Base-by-base conservation (phyloP, 208 protist species). In the Acanthamoeba culbertsoni region DNA sequence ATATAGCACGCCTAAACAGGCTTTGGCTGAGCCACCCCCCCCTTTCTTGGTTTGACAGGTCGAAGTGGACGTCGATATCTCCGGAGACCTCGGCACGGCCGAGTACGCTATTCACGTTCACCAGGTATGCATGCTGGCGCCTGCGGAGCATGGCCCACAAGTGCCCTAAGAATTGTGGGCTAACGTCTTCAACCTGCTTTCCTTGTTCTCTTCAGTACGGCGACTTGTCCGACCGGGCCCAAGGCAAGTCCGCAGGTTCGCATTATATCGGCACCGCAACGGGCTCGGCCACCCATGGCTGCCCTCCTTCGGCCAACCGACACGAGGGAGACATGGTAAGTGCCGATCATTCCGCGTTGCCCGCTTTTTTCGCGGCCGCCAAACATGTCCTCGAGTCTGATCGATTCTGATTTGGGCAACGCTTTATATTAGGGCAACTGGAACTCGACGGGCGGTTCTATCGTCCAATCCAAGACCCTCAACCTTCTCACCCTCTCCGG, bases 301-400 rank as follows among this genome's bases (percentile, higher is more conserved):
- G 71, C n/a, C 71, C 71, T 16, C 14, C 71, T 26, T n/a, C 35
- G 23, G 23, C 5, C 42, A 28, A 82, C 0, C 71, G 71, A 35
- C 71, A 82, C 71, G 71, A 82, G 43, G 71, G 71, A 23, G 71
- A 82, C 71, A 82, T 82, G 71, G 71, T 82, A 14, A 35, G 71
- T 40, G 18, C 8, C 14, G 23, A 8, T n/a, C 23, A 5, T 45
- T 10, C n/a, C 14, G 28, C 42, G 23, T 28, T 28, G 10, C 23
- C 42, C 40, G 18, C 35, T 28, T 26, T 4, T 35, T 26, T 20
- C 35, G 63, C 33, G 31, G 63, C 10, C 23, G 31, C 23, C 23
- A 59, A 59, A n/a, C 8, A 26, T 26, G 53, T 59, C 6, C 53
- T 59, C 20, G n/a, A 42, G 31, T 20, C 62, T 62, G 5, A 5